These are phyloP conservation scores for Chrysanthemum seticuspe DNA, from an alignment of 129 eudicot species.

Conservation along the genomic window DNA sequence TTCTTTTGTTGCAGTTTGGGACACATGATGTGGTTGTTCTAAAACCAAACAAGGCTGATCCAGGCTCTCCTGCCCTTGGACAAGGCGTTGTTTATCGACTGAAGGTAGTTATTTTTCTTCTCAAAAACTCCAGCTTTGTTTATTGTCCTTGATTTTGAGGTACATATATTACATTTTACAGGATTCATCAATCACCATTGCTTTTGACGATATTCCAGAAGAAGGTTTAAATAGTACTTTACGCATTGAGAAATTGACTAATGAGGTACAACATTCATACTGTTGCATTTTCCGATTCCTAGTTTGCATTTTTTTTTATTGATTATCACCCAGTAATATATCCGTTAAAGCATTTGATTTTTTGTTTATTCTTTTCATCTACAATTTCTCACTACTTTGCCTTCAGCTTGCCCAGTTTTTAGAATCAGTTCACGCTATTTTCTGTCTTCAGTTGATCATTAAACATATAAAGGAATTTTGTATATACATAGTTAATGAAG, in stretches of 20 bases:
- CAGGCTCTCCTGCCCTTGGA: constrained; percentile 92
- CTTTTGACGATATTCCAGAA: constrained; percentile 98
- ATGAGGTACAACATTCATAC: constrained; percentile 56
- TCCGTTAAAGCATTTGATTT: background rate
- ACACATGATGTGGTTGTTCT: constrained; percentile 89
- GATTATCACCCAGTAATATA: background rate
- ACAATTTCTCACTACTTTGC: no score
- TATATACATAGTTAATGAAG: no score
- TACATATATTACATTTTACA: constrained; percentile 27
- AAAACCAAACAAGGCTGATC: constrained; percentile 91
- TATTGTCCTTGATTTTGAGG: background rate
- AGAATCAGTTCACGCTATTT: no score
- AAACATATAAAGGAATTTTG: no score
- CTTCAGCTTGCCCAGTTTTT: no score
- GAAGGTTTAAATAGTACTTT: constrained; percentile 90
- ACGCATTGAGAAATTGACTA: constrained; percentile 92
- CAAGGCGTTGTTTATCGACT: constrained; percentile 96
- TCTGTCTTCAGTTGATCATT: no score
- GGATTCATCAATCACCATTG: constrained; percentile 94
- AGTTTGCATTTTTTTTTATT: background rate
- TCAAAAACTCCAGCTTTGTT: background rate
- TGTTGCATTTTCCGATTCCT: no score
- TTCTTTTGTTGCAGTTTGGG: constrained; percentile 78
- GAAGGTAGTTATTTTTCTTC: constrained; percentile 60
- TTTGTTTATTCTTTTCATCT: background rate